Percentiles rank a stretch among this genome's conserved stretches.
Conservation (phyloP, 495 filamentous ascomycete species). For the Penicillium desertorum region DNA sequence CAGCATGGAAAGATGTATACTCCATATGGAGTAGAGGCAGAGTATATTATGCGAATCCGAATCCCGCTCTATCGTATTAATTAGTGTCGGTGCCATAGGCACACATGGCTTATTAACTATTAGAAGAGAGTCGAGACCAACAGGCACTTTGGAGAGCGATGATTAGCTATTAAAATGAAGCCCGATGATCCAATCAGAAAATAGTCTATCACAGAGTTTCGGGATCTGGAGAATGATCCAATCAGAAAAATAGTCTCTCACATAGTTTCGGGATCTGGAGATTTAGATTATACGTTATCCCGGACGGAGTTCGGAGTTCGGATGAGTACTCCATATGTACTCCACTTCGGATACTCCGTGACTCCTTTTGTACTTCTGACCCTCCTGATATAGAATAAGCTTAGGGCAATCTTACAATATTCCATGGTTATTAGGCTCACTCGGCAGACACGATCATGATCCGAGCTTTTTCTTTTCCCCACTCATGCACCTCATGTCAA, state of each 20-base stretch:
- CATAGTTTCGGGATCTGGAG: not conserved
- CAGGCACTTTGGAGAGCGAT: not conserved
- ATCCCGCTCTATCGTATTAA: not conserved
- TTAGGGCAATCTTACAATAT: not conserved
- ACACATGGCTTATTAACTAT: not conserved
- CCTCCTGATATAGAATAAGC: too few relatives aligned
- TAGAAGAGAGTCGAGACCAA: not conserved
- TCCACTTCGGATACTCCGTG: too few relatives aligned
- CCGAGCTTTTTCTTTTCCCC: conserved; percentile 8
- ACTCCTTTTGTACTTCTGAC: not conserved
- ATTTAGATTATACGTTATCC: not conserved
- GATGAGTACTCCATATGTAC: too few relatives aligned
- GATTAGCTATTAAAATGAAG: not conserved
- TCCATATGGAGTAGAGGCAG: not conserved
- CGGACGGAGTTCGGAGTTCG: too few relatives aligned
- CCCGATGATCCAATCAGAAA: not conserved
- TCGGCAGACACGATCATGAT: conserved; percentile 15
- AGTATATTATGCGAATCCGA: not conserved
- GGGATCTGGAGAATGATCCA: not conserved
- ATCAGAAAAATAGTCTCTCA: not conserved
- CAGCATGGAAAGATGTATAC: not conserved
- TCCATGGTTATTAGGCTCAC: not conserved
- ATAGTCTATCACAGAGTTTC: too few relatives aligned
- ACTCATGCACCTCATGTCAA: conserved; percentile 20
- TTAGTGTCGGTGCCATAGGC: not conserved